Evolutionary conservation across 225 moss, liverwort and hornwort genomes (phyloP), one percentile per base, ranked within the genome.

Genomic region (Pseudisothecium myosuroides): DNA sequence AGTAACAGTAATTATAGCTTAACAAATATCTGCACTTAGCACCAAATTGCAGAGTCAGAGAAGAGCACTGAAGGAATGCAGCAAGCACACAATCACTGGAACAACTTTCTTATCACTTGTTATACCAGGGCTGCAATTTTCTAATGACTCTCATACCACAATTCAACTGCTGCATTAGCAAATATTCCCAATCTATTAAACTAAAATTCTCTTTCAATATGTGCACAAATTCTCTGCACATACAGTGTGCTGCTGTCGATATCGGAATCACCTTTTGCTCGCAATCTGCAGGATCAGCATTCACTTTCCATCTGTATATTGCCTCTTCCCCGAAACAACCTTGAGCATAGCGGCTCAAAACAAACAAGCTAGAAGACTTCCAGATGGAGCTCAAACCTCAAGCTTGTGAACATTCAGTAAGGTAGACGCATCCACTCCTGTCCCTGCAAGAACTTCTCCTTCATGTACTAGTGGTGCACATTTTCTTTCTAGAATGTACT

Each of bases 41-140:
- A 12, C 29, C 29, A 28, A 60, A 59, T 29, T 9, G 59, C 29
- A 59, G 41, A 29, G 47, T 47, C 47, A 7, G 41, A 39, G 59
- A 80, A 39, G 26, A 39, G 11, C 22, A 50, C 34, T 12, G 50
- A 34, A 76, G 76, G 21, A 76, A 2, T 76, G 50, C 39, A 80
- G 39, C 27, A 39, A 58, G 59, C 41, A 19, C 5, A 28, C 68
- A 61, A 49, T 62, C 64, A 91, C 92, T 52, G 89, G 64, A 34
- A 89, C 71, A 41, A 91, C 95, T 81, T 88, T 91, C 59, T 75
- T 80, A 55, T 95, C 89, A 24, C 83, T 89, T 31, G 92, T 91
- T 66, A 95, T 37, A 7, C 41, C 12, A n/a, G 28, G 39, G 5
- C 43, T 41, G n/a, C 39, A n/a, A 58, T 28, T 58, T 29, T 59